phyloP scores from a whole-genome alignment of 805 yeast genomes.

The Teunomyces funiuensis region DNA sequence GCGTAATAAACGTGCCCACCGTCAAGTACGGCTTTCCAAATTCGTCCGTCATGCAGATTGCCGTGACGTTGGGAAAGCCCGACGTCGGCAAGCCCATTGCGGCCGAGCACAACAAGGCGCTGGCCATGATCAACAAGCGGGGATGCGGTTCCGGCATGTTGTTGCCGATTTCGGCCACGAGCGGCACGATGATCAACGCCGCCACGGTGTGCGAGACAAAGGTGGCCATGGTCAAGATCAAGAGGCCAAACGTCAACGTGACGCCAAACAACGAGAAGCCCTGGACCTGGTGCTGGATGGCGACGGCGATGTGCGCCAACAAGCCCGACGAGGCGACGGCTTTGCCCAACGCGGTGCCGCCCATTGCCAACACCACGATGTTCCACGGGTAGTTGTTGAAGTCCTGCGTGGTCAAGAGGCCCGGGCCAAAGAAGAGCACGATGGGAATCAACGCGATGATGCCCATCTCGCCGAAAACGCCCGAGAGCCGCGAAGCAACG shows the following conservation, averaged over 20 bases:
- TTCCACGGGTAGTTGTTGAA: constrained; percentile 97
- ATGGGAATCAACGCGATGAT: constrained; percentile 87
- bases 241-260: constrained; percentile 59
- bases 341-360: constrained; percentile 93
- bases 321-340: constrained; percentile 92
- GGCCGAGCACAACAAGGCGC: constrained; percentile 42
- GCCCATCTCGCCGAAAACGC: constrained; percentile 93
- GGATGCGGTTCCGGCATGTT: constrained; percentile 38
- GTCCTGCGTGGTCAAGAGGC: constrained; percentile 82
- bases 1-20: constrained; percentile 40
- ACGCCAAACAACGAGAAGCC: constrained; percentile 72
- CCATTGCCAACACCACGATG: constrained; percentile 94
- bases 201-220: constrained; percentile 48
- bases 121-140: constrained; percentile 40
- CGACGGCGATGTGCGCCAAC: constrained; percentile 69
- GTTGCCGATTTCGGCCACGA: constrained; percentile 42
- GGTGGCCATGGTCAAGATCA: constrained; percentile 42
- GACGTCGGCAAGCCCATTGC: constrained; percentile 48
- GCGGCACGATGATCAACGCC: constrained; percentile 42
- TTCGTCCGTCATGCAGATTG: constrained; percentile 44
- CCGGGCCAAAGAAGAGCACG: constrained; percentile 89
- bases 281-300: constrained; percentile 64
- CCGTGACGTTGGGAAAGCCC: constrained; percentile 46
- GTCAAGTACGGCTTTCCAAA: constrained; percentile 41
- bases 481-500: constrained; percentile 70